phyloP scores from a whole-genome alignment of 805 yeast species.

The Cyberlindnera amylophila region DNA sequence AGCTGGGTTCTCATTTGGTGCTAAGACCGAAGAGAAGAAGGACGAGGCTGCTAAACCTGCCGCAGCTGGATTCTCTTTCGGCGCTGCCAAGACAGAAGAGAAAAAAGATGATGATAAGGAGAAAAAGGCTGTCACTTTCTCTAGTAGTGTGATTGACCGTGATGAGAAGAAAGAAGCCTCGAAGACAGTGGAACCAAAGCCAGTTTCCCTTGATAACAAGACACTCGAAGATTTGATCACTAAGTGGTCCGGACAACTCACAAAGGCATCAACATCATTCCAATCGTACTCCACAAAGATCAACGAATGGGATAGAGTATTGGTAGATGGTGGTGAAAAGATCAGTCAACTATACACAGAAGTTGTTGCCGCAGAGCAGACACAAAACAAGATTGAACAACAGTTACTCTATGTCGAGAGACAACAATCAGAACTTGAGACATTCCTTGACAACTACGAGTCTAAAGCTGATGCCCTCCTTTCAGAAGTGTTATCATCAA shows the following conservation, averaged over 20 bases:
- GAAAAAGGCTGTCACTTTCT: conserved; percentile 27
- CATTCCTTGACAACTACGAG: conserved; percentile 78
- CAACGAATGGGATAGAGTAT: conserved; percentile 78
- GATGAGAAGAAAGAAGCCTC: conserved; percentile 37
- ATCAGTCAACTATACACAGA: conserved; percentile 74
- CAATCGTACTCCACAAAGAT: conserved; percentile 70
- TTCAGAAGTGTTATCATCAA: conserved; percentile 34
- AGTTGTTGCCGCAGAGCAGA: conserved; percentile 76
- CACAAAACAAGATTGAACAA: conserved; percentile 84
- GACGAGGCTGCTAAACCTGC: conserved; percentile 17
- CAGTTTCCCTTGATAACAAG: conserved; percentile 80
- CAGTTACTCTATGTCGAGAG: conserved; percentile 79
- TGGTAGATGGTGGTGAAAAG: conserved; percentile 83
- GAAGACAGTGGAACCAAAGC: conserved; percentile 59
- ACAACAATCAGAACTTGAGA: conserved; percentile 90
- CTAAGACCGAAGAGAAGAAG: conserved; percentile 17
- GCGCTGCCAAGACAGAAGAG: conserved; percentile 15
- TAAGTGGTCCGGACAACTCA: conserved; percentile 87
- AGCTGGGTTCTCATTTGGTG: conserved; percentile 28
- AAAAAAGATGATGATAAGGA: conserved; percentile 22
- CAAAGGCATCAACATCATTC: conserved; percentile 70
- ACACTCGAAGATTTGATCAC: conserved; percentile 89
- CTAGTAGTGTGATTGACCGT: conserved; percentile 23
- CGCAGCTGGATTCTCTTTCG: conserved; percentile 26
- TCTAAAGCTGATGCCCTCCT: conserved; percentile 33